phyloP scores from a whole-genome alignment of 345 rosid species.

The Sapria himalayana region DNA sequence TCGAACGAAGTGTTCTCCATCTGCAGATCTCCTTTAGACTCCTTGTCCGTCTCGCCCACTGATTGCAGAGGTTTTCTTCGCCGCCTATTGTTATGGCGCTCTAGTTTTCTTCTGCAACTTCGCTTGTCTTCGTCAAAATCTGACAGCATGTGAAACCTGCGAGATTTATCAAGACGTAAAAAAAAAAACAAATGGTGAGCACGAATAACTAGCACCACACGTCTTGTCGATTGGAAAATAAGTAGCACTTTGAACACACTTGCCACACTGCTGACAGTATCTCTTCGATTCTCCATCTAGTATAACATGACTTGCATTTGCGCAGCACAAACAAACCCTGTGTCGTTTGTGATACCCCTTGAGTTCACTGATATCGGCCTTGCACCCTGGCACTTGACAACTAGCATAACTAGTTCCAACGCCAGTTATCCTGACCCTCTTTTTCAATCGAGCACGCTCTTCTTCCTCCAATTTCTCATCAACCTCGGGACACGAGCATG shows the following conservation, averaged over 20 bases:
- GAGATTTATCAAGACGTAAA: too few species aligned
- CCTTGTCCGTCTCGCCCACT: constrained; percentile 16
- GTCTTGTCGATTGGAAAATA: not conserved
- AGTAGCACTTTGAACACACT: constrained; percentile 28
- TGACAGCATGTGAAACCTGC: constrained; percentile 63
- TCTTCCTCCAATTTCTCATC: constrained; percentile 33
- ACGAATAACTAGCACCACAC: constrained; percentile 2
- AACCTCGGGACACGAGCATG: constrained; percentile 85
- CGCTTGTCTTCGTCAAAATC: constrained; percentile 91
- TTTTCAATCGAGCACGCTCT: constrained; percentile 28
- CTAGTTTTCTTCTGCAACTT: constrained; percentile 84
- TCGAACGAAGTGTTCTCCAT: constrained; percentile 24
- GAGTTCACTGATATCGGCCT: constrained; percentile 68
- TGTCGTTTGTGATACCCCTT: constrained; percentile 86
- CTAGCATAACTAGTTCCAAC: constrained; percentile 16
- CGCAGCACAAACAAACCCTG: constrained; percentile 75
- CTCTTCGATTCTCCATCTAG: constrained; percentile 58
- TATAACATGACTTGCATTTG: constrained; percentile 34
- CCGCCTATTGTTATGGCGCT: constrained; percentile 71
- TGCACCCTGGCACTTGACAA: constrained; percentile 73
- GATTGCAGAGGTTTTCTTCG: constrained; percentile 46
- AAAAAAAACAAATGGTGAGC: constrained; percentile 3
- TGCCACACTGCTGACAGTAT: constrained; percentile 99
- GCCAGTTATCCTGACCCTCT: constrained; percentile 25
- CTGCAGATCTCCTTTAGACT: constrained; percentile 16